Percentiles rank a stretch among this genome's conserved stretches.
These are phyloP conservation scores for Trypanosoma lewisi DNA, from an alignment of 208 protist genomes.

Conservation along the genomic window DNA sequence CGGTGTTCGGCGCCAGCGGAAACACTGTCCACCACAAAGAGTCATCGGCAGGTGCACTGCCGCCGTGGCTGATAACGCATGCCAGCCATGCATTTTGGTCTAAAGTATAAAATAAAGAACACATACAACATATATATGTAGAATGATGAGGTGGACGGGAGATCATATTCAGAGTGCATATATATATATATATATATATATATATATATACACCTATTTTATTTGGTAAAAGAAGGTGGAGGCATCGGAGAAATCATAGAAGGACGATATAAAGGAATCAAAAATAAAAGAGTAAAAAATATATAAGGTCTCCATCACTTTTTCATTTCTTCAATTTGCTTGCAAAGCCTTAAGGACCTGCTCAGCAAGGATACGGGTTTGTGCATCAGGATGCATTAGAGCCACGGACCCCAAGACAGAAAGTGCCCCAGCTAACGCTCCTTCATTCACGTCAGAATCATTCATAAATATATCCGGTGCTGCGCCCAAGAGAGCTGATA, in stretches of 20 bases:
- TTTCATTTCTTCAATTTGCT: neutral
- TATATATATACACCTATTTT: too few relatives aligned
- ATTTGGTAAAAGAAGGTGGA: neutral
- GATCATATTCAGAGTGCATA: too few relatives aligned
- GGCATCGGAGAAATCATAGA: too few relatives aligned
- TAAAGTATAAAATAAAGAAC: neutral
- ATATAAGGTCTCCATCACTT: neutral
- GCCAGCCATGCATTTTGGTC: constrained; percentile 28
- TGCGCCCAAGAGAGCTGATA: constrained; percentile 60
- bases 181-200: too few relatives aligned
- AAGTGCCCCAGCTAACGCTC: constrained; percentile 19
- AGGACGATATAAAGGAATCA: too few relatives aligned
- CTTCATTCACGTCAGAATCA: neutral
- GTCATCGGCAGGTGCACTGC: constrained; percentile 51
- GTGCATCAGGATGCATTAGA: constrained; percentile 45
- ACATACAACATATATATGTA: constrained; percentile 5
- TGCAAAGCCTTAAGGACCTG: constrained; percentile 31
- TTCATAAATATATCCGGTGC: constrained; percentile 57
- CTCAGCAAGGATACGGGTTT: constrained; percentile 56
- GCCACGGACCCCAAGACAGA: constrained; percentile 42
- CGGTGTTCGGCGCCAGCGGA: constrained; percentile 58
- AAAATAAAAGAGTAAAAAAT: neutral
- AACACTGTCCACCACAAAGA: constrained; percentile 74
- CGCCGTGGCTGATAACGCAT: constrained; percentile 30
- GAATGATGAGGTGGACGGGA: neutral